phyloP scores from a whole-genome alignment of 148 eudicot genomes.

The Silene uniflora region DNA sequence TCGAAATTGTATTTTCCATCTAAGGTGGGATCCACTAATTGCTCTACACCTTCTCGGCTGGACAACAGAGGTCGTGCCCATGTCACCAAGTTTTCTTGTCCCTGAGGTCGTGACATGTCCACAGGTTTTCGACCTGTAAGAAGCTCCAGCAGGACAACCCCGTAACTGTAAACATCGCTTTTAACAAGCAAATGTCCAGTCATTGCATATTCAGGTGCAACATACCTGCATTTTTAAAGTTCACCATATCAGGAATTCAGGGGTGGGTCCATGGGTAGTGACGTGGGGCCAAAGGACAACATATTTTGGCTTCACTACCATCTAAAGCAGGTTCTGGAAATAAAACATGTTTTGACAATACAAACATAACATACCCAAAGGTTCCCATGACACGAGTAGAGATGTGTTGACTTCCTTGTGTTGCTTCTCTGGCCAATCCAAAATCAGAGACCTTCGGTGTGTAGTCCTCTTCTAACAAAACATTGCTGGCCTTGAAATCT shows the following conservation, averaged over 20 bases:
- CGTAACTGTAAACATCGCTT: conserved; percentile 94
- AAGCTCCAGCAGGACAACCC: conserved; percentile 88
- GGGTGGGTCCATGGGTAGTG: not conserved
- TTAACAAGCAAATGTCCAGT: conserved; percentile 85
- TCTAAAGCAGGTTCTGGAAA: not conserved
- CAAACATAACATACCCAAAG: conserved; percentile 62
- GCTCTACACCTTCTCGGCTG: conserved; percentile 75
- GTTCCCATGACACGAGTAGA: conserved; percentile 99
- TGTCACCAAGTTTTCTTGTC: conserved; percentile 87
- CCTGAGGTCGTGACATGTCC: conserved; percentile 80
- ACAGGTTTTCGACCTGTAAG: conserved; percentile 82
- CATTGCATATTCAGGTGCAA: conserved; percentile 15
- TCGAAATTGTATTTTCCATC: conserved; percentile 61
- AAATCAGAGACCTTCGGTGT: conserved; percentile 98
- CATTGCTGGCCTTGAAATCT: conserved; percentile 93
- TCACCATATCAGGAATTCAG: conserved; percentile 13
- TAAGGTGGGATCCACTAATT: conserved; percentile 67
- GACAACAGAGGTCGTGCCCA: conserved; percentile 80
- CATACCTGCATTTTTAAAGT: conserved; percentile 18
- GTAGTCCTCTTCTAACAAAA: conserved; percentile 85
- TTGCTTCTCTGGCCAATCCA: conserved; percentile 98
- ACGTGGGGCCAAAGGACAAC: not conserved
- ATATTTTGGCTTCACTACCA: not conserved
- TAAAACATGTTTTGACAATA: conserved; percentile 10
- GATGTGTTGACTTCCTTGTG: conserved; percentile 91